phyloP scores from a whole-genome alignment of 176 grass and related monocot species.

The Eragrostis curvula region DNA sequence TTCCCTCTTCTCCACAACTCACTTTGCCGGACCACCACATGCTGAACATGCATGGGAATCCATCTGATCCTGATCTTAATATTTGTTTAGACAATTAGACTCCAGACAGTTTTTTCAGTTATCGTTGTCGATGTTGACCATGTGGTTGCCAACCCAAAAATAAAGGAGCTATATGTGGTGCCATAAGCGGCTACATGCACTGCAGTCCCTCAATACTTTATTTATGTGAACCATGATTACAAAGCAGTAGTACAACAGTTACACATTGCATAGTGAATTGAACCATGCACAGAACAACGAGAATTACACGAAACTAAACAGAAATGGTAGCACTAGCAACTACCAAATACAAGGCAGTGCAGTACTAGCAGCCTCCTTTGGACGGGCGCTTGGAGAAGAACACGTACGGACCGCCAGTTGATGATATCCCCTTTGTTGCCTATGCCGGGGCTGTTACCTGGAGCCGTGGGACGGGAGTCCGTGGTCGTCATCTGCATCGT shows the following conservation, averaged over 20 bases:
- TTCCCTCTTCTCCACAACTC: constrained; percentile 7
- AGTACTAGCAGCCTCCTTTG: not conserved
- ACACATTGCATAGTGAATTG: constrained; percentile 13
- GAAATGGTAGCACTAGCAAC: constrained; percentile 8
- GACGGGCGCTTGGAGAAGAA: constrained; percentile 12
- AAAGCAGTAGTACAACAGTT: constrained; percentile 24
- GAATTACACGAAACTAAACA: constrained; percentile 24
- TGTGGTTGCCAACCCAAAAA: not conserved
- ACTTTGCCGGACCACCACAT: constrained; percentile 7
- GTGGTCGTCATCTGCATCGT: too few relatives aligned
- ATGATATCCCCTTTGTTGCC: constrained; percentile 45
- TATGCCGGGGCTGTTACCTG: constrained; percentile 58
- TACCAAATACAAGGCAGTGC: constrained; percentile 16
- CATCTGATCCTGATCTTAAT: not conserved
- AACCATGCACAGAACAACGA: not conserved
- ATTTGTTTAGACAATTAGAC: not conserved
- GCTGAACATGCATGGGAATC: not conserved
- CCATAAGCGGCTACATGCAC: not conserved
- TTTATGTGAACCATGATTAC: constrained; percentile 24
- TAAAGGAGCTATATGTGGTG: not conserved
- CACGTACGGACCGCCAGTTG: constrained; percentile 29
- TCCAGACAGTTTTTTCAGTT: not conserved
- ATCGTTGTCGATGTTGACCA: not conserved
- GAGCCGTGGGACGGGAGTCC: constrained; percentile 39
- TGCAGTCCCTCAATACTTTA: constrained; percentile 34